These are phyloP conservation scores for Nicotiana noctiflora DNA, from an alignment of 257 asterid species.

Conservation along the genomic window DNA sequence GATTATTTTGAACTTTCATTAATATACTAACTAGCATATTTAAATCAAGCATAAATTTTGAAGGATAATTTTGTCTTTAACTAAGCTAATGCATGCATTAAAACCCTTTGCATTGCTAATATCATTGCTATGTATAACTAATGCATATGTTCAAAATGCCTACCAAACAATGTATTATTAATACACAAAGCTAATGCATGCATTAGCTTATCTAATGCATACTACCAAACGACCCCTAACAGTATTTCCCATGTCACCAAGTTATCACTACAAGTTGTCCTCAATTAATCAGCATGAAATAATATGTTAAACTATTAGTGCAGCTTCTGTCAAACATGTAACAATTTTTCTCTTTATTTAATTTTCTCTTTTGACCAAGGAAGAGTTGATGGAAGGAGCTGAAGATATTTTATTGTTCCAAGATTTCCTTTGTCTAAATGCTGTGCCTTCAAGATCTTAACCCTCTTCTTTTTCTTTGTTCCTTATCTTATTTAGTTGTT, in stretches of 20 bases:
- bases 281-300: neutral
- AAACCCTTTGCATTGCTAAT: too few relatives aligned
- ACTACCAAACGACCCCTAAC: too few relatives aligned
- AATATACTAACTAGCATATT: too few relatives aligned
- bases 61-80: too few relatives aligned
- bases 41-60: too few relatives aligned
- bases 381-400: neutral
- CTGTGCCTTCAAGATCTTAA: constrained; percentile 11
- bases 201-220: too few relatives aligned
- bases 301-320: neutral
- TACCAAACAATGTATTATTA: too few relatives aligned
- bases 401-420: neutral
- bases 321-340: neutral
- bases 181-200: too few relatives aligned
- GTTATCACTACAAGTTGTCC: neutral
- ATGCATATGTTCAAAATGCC: too few relatives aligned
- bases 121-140: too few relatives aligned
- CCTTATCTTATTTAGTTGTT: neutral
- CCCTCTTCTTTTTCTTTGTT: neutral
- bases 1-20: too few relatives aligned
- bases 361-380: neutral
- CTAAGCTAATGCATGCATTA: too few relatives aligned
- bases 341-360: neutral
- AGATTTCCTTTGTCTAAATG: neutral
- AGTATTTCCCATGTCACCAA: neutral